Evolutionary conservation across 2,329 filamentous ascomycete genomes (phyloP).

Genomic region (Ophiocordyceps australis): DNA sequence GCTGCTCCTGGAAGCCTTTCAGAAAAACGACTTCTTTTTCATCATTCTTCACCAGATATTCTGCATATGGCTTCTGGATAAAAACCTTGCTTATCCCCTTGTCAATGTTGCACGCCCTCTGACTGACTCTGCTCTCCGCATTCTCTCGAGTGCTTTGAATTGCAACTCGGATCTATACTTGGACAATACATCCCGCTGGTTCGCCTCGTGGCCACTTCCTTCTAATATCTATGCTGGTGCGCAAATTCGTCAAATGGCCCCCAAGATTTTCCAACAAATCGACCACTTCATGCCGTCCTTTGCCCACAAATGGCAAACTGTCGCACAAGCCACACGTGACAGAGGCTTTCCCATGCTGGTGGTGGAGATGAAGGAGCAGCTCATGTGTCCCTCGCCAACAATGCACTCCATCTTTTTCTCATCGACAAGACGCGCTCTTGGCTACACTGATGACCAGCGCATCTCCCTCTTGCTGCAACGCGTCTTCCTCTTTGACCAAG

Average conservation of each 20-base stretch:
- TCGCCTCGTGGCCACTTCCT: constrained; percentile 9
- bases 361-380: constrained; percentile 6
- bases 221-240: too few relatives aligned
- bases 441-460: too few relatives aligned
- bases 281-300: constrained; percentile 8
- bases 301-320: constrained; percentile 7
- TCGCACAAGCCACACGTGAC: too few relatives aligned
- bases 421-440: too few relatives aligned
- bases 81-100: constrained; percentile 13
- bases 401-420: constrained; percentile 11
- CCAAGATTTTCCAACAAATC: constrained; percentile 2
- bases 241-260: too few relatives aligned
- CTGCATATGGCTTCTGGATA: constrained; percentile 31
- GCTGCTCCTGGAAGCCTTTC: constrained; percentile 40
- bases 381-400: constrained; percentile 9
- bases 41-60: constrained; percentile 47
- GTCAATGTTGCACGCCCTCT: constrained; percentile 3
- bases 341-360: constrained; percentile 11
- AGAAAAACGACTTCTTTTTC: constrained; percentile 39
- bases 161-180: constrained; percentile 7
- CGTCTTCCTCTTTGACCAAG: constrained; percentile 8
- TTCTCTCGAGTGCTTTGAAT: constrained; percentile 6
- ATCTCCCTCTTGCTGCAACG: too few relatives aligned
- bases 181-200: constrained; percentile 10
- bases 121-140: constrained; percentile 7